Percentiles rank a stretch among this genome's conserved stretches.
These are phyloP conservation scores for Aspergillus calidoustus DNA, from an alignment of 2,329 filamentous ascomycete species.

Conservation along the genomic window DNA sequence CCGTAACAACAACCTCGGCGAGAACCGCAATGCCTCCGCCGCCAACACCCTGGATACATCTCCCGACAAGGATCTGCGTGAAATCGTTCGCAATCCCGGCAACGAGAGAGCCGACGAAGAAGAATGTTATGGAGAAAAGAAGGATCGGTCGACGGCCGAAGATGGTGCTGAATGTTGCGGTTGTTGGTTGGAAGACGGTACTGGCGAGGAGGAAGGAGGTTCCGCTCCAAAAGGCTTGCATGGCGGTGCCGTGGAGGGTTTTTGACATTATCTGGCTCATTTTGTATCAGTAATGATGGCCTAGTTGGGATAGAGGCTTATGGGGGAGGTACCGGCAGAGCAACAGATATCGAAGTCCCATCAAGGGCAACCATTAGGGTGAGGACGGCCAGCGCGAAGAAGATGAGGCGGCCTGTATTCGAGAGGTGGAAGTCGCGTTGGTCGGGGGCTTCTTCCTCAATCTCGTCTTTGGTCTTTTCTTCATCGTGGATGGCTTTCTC, in stretches of 20 bases:
- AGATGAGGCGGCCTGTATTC: conserved; percentile 15
- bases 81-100: conserved; percentile 53
- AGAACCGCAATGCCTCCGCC: conserved; percentile 50
- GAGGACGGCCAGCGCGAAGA: conserved; percentile 48
- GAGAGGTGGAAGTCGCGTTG: conserved; percentile 18
- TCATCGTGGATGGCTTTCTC: not conserved
- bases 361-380: conserved; percentile 68
- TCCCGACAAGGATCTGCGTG: conserved; percentile 57
- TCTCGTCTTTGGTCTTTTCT: not conserved
- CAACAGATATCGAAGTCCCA: conserved; percentile 68
- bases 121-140: conserved; percentile 50
- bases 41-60: conserved; percentile 60
- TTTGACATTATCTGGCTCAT: conserved; percentile 52
- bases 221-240: conserved; percentile 73
- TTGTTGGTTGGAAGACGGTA: conserved; percentile 57
- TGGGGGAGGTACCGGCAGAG: conserved; percentile 50
- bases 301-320: not conserved
- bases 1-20: conserved; percentile 51
- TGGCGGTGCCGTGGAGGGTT: conserved; percentile 57
- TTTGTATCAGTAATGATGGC: not conserved
- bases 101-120: conserved; percentile 58
- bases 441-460: not conserved
- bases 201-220: conserved; percentile 69
- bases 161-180: conserved; percentile 57
- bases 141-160: conserved; percentile 55